phyloP scores from a whole-genome alignment of 2,329 filamentous ascomycete species.

The Microdochium trichocladiopsis region DNA sequence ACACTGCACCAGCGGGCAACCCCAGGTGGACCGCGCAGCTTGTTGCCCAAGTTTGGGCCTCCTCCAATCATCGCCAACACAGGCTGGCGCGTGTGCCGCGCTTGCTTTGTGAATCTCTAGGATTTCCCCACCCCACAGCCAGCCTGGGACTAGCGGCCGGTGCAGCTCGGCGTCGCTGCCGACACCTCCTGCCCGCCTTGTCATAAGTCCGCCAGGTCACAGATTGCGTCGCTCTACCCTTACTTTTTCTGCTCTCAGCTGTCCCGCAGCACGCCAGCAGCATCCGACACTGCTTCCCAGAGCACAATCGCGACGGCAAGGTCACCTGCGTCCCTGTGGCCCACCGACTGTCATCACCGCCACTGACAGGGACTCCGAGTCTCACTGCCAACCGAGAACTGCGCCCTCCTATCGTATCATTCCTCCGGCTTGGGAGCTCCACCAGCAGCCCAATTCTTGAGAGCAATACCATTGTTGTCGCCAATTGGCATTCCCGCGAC shows the following conservation, averaged over 20 bases:
- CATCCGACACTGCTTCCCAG: background rate
- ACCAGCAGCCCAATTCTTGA: background rate
- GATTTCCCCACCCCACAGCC: background rate
- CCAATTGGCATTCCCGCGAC: background rate
- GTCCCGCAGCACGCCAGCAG: background rate
- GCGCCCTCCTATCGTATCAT: background rate
- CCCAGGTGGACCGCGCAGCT: background rate
- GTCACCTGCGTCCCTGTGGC: background rate
- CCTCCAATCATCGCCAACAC: background rate
- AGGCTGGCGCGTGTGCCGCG: background rate
- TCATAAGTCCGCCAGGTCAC: background rate
- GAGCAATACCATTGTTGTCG: background rate
- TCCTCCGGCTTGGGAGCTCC: background rate
- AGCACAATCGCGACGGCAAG: background rate
- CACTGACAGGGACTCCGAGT: background rate
- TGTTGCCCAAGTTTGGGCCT: background rate
- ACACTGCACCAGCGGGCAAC: too few relatives aligned
- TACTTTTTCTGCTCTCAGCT: background rate
- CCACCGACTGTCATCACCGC: background rate
- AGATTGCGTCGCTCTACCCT: background rate
- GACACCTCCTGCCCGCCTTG: background rate
- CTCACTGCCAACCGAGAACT: background rate
- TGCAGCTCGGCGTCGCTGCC: background rate
- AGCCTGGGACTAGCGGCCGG: background rate
- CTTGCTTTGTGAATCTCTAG: background rate